Conservation (phyloP, 1,284 basidiomycete species). For the Trichosporon coremiiforme region DNA sequence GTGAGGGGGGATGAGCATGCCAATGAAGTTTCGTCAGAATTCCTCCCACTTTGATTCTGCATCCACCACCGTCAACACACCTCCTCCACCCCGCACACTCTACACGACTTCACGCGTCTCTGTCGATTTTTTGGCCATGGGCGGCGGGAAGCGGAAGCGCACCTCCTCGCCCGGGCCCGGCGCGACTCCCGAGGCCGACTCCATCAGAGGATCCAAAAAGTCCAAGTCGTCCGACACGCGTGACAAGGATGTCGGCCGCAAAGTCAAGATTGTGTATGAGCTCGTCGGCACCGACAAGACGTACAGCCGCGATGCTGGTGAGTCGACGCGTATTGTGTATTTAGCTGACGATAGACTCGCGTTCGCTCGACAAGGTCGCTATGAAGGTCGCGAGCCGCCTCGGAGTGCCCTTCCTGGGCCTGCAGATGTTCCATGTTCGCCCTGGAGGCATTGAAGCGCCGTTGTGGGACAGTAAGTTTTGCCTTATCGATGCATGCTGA, state of each 20-base stretch:
- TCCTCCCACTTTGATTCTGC: constrained; percentile 12
- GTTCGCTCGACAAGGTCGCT: constrained; percentile 25
- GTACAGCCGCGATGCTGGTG: constrained; percentile 20
- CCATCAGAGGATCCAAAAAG: constrained; percentile 19
- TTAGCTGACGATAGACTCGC: neutral
- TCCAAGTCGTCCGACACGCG: constrained; percentile 16
- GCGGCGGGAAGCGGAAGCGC: constrained; percentile 29
- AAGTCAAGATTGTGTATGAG: constrained; percentile 25
- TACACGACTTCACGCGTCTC: neutral
- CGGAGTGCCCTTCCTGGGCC: constrained; percentile 24
- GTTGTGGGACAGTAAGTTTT: constrained; percentile 42
- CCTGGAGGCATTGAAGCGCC: constrained; percentile 37
- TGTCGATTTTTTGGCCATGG: constrained; percentile 13
- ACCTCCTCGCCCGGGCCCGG: constrained; percentile 22
- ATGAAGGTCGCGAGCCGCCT: constrained; percentile 27
- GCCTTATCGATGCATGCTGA: neutral
- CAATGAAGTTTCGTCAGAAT: constrained; percentile 15
- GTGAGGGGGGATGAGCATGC: neutral
- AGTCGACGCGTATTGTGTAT: neutral
- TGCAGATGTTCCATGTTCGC: constrained; percentile 38
- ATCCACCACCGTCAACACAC: neutral
- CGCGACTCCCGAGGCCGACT: neutral
- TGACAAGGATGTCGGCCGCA: neutral
- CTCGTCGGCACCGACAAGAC: constrained; percentile 29
- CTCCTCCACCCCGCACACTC: neutral